Evolutionary conservation across 306 rosid genomes (phyloP).

Genomic region (Adenanthera pavonina): DNA sequence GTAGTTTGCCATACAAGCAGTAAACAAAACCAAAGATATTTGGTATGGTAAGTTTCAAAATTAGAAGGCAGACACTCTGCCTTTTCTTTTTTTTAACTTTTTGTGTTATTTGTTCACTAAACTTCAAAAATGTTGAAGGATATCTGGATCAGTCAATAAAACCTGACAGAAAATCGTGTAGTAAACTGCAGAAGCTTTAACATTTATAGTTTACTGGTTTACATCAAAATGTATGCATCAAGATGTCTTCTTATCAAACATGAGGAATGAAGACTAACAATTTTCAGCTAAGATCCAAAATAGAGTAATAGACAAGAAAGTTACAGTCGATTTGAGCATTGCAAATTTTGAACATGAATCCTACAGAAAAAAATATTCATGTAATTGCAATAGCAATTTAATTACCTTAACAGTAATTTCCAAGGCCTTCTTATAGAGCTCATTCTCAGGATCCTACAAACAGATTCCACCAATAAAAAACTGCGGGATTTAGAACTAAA

Average conservation of each 20-base stretch:
- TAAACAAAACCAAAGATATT: neutral
- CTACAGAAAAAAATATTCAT: neutral
- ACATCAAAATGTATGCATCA: neutral
- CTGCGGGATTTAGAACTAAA: neutral
- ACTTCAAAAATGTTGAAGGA: neutral
- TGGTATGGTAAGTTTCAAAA: neutral
- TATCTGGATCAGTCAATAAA: neutral
- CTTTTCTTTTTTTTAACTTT: neutral
- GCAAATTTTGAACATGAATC: neutral
- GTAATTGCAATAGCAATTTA: neutral
- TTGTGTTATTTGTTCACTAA: neutral
- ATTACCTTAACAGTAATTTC: slow-evolving; percentile 71
- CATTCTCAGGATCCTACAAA: slow-evolving; percentile 77
- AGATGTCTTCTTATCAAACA: neutral
- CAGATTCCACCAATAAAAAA: slow-evolving; percentile 35
- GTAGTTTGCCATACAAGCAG: neutral
- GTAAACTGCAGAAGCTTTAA: neutral
- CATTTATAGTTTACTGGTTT: neutral
- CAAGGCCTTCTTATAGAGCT: slow-evolving; percentile 73
- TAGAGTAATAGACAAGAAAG: neutral
- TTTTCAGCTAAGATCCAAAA: neutral
- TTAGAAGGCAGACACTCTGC: neutral
- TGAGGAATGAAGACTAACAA: neutral
- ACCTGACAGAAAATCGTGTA: neutral
- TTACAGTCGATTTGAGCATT: neutral